Conservation (phyloP, 768 basidiomycete species). For the Coprinopsis strossmayeri region DNA sequence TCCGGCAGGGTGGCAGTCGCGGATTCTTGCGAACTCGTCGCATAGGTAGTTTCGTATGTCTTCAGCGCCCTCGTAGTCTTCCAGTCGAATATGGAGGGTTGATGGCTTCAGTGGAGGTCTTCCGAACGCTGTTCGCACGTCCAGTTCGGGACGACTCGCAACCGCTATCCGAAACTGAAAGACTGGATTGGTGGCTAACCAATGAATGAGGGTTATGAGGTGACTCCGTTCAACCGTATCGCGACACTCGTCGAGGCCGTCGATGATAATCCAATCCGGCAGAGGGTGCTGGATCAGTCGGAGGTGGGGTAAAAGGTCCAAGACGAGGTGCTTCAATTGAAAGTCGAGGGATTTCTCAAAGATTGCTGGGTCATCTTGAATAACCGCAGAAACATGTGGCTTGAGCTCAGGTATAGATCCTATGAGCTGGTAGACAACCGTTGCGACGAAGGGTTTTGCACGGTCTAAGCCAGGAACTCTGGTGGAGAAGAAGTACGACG, state of each 20-base stretch:
- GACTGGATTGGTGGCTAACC: background rate
- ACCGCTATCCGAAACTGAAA: background rate
- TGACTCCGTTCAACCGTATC: background rate
- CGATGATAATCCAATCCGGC: slow-evolving; percentile 2
- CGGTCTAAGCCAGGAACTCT: background rate
- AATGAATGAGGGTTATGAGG: background rate
- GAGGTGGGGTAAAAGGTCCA: background rate
- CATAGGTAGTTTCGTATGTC: background rate
- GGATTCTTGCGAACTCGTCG: background rate
- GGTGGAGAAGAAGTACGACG: slow-evolving; percentile 9
- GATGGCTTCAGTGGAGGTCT: background rate
- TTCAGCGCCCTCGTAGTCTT: background rate
- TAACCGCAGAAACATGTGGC: background rate
- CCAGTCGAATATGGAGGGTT: background rate
- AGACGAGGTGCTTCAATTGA: slow-evolving; percentile 5
- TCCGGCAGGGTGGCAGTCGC: background rate
- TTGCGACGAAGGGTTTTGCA: slow-evolving; percentile 4
- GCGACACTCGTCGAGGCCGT: slow-evolving; percentile 12
- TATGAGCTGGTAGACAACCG: slow-evolving; percentile 6
- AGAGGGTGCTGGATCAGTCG: background rate
- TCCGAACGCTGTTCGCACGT: background rate
- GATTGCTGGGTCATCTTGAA: background rate
- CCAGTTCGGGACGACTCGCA: slow-evolving; percentile 9
- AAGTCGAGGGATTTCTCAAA: background rate
- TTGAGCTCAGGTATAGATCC: background rate